These are phyloP conservation scores for Suhomyces maxii DNA, from an alignment of 1,139 yeast genomes.

Conservation along the genomic window DNA sequence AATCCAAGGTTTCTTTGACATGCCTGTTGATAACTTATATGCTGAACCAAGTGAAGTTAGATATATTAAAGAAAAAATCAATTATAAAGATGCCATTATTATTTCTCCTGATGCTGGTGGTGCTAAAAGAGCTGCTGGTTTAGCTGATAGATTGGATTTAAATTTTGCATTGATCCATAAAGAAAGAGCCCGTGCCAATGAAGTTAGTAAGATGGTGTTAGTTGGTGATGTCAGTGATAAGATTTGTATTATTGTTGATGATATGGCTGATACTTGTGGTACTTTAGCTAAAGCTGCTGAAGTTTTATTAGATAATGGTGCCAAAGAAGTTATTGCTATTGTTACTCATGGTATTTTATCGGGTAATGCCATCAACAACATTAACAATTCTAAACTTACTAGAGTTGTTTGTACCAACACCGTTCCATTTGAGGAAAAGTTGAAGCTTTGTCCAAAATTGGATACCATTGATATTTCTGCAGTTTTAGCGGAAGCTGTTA, in stretches of 20 bases:
- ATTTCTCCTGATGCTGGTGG: constrained; percentile 99
- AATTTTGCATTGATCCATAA: constrained; percentile 96
- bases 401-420: constrained; percentile 92
- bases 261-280: constrained; percentile 99
- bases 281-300: constrained; percentile 96
- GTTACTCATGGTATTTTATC: constrained; percentile 95
- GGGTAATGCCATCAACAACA: constrained; percentile 81
- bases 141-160: constrained; percentile 89
- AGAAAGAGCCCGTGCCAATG: constrained; percentile 94
- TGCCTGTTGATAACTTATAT: constrained; percentile 93
- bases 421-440: constrained; percentile 84
- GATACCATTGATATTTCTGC: constrained; percentile 85
- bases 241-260: constrained; percentile 89
- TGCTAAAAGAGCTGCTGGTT: constrained; percentile 94
- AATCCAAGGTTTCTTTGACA: constrained; percentile 94
- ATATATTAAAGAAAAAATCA: constrained; percentile 75
- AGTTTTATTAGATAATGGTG: constrained; percentile 76
- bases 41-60: constrained; percentile 94
- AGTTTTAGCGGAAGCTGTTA: constrained; percentile 91
- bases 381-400: constrained; percentile 75
- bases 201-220: constrained; percentile 89
- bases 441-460: constrained; percentile 67
- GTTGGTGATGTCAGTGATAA: constrained; percentile 93
- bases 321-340: constrained; percentile 84
- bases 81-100: constrained; percentile 66